Conservation (phyloP, 192 early-diverging fungal species). For the Thamnidium elegans region DNA sequence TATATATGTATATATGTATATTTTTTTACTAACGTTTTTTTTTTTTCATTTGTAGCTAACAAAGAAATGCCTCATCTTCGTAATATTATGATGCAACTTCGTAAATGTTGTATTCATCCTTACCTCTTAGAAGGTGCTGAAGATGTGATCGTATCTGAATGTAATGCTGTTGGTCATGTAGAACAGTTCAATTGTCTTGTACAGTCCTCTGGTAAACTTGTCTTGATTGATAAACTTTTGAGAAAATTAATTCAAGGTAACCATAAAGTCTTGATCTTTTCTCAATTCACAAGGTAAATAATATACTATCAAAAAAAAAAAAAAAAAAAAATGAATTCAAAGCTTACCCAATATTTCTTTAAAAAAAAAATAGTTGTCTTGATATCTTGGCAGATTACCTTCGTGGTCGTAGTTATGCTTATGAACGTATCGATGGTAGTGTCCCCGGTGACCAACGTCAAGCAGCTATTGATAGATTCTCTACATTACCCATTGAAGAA, state of each 20-base stretch:
- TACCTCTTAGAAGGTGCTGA: slow-evolving; percentile 77
- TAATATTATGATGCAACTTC: slow-evolving; percentile 87
- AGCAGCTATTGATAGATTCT: slow-evolving; percentile 84
- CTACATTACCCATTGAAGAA: slow-evolving; percentile 58
- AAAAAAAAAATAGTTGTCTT: slow-evolving; percentile 43
- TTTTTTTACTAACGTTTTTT: no score
- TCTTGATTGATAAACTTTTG: slow-evolving; percentile 78
- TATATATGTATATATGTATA: no score
- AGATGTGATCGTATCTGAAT: slow-evolving; percentile 70
- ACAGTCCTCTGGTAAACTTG: slow-evolving; percentile 77
- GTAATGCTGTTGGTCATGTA: slow-evolving; percentile 51
- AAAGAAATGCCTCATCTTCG: slow-evolving; percentile 70
- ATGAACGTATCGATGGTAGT: slow-evolving; percentile 81
- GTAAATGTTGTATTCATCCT: slow-evolving; percentile 89
- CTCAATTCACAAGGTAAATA: slow-evolving; percentile 69
- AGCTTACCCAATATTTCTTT: background rate
- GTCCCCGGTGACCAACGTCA: slow-evolving; percentile 78
- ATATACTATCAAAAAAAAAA: background rate
- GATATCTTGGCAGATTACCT: slow-evolving; percentile 84
- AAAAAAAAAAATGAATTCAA: background rate
- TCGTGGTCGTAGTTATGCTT: slow-evolving; percentile 63
- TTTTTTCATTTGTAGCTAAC: slow-evolving; percentile 19
- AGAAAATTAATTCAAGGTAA: slow-evolving; percentile 68
- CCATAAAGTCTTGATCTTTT: slow-evolving; percentile 87
- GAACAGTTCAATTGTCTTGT: slow-evolving; percentile 69